Base-by-base conservation (phyloP, 2,329 filamentous ascomycete species). In the Alternaria sp. region DNA sequence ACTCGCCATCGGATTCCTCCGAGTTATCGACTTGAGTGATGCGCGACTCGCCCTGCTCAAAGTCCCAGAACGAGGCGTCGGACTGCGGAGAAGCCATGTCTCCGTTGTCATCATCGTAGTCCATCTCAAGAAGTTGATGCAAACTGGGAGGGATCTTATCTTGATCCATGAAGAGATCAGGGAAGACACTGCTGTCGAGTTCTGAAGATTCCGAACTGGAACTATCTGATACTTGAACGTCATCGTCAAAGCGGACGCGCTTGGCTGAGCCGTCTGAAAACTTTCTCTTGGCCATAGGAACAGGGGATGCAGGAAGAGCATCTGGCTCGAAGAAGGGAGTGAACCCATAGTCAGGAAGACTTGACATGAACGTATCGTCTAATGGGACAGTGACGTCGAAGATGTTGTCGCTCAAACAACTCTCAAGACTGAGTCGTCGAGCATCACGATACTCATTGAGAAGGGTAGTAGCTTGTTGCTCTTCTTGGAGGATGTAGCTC, bases 131-230 rank as follows among this genome's bases (percentile, higher is more conserved):
- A 80, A 92, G 89, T 45, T 88, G 87, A 67, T 91, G 90, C 73
- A 95, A 89, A 55, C 86, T 85, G 6, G 91, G 90, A 70, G 93
- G 91, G 6, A 95, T 84, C 15, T 87, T 85, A 73, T 88, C 90
- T 79, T 93, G 91, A 53, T 91, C 88, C 60, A 94, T 84, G 77
- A 95, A 95, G 62, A 95, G 89, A 75, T 93, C 89, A 1, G 91
- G 90, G 65, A 93, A 93, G 67, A 93, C 87, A 66, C 88, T 87
- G 63, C 87, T 86, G 66, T 89, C 86, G 62, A 89, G 86, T 43
- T 90, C 87, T 5, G 79, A 80, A 30, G 77, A 77, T 51, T 77
- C 76, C n/a, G 77, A 74, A 59, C 75, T 76, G 12, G 79, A 80
- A 32, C 73, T 91, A 69, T 92, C 90, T 60, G 90, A 90, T 62